These are phyloP conservation scores for Barbarea vulgaris DNA, from an alignment of 345 rosid genomes.

Conservation along the genomic window DNA sequence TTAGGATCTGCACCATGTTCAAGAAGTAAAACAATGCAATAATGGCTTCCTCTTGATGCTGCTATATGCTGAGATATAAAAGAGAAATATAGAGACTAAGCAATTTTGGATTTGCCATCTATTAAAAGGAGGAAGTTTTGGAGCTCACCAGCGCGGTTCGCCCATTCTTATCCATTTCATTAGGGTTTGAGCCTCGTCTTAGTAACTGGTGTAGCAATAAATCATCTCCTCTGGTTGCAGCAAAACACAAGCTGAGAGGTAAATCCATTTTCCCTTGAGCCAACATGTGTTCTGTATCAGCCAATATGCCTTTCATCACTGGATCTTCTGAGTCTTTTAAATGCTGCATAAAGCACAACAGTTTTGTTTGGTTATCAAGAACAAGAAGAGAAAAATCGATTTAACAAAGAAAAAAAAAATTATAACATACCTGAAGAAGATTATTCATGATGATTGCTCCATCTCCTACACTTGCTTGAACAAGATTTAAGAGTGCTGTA, in stretches of 20 bases:
- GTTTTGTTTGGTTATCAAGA: too few species aligned
- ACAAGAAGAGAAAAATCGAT: background rate
- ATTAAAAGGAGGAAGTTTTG: background rate
- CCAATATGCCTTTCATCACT: slow-evolving; percentile 55
- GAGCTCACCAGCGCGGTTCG: slow-evolving; percentile 66
- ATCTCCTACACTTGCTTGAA: slow-evolving; percentile 87
- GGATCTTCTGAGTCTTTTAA: slow-evolving; percentile 66
- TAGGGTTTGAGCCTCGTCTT: slow-evolving; percentile 65
- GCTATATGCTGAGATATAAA: slow-evolving; percentile 70
- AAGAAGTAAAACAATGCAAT: slow-evolving; percentile 65
- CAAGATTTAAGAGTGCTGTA: slow-evolving; percentile 62
- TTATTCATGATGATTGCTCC: slow-evolving; percentile 88
- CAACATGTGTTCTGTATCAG: slow-evolving; percentile 72
- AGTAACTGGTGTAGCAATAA: slow-evolving; percentile 72
- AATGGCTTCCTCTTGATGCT: slow-evolving; percentile 69
- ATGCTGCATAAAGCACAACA: slow-evolving; percentile 54
- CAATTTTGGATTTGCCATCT: background rate
- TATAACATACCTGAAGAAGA: slow-evolving; percentile 70
- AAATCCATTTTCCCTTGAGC: slow-evolving; percentile 78
- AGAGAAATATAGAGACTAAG: slow-evolving; percentile 7
- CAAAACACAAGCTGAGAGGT: slow-evolving; percentile 80
- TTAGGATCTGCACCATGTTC: slow-evolving; percentile 84
- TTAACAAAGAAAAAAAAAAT: background rate
- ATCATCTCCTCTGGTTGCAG: slow-evolving; percentile 86
- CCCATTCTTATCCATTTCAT: slow-evolving; percentile 61